These are phyloP conservation scores for Coleophoma crateriformis DNA, from an alignment of 2,329 filamentous ascomycete species.

Conservation along the genomic window DNA sequence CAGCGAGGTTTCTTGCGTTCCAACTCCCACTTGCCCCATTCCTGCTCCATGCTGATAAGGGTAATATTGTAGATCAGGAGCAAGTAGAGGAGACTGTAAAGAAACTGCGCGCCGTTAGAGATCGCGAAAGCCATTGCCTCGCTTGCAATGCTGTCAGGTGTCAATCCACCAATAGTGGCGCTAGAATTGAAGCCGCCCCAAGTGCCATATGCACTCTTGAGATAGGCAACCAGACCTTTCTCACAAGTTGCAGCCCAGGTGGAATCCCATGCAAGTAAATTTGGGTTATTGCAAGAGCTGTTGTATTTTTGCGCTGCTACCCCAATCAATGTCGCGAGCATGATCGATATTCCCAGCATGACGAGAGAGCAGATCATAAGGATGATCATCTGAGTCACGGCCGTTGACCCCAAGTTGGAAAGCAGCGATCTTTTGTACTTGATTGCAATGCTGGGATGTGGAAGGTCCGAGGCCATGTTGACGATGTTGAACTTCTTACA, in stretches of 20 bases:
- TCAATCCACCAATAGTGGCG: slow-evolving; percentile 6
- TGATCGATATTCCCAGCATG: slow-evolving; percentile 9
- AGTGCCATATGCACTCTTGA: slow-evolving; percentile 7
- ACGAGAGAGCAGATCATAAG: slow-evolving; percentile 10
- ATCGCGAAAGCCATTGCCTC: slow-evolving; percentile 14
- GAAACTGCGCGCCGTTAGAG: slow-evolving; percentile 15
- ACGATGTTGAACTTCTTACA: slow-evolving; percentile 16
- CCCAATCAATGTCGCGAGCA: slow-evolving; percentile 6
- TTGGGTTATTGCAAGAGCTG: background rate
- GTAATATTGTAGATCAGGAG: slow-evolving; percentile 15
- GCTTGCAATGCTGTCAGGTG: slow-evolving; percentile 7
- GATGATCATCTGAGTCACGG: slow-evolving; percentile 15
- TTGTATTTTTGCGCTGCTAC: background rate
- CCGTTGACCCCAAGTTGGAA: slow-evolving; percentile 13
- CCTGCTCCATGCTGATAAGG: slow-evolving; percentile 16
- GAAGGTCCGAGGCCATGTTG: slow-evolving; percentile 14
- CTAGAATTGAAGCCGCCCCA: slow-evolving; percentile 14
- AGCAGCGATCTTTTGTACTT: slow-evolving; percentile 16
- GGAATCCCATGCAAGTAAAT: accelerated
- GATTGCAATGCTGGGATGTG: slow-evolving; percentile 17
- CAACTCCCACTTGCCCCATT: slow-evolving; percentile 14
- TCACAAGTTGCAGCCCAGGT: background rate
- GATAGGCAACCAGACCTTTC: background rate
- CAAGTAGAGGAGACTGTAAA: slow-evolving; percentile 13
- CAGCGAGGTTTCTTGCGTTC: slow-evolving; percentile 8